Evolutionary conservation across 2,329 filamentous ascomycete species (phyloP).

Genomic region (Cladosporium colombiae): DNA sequence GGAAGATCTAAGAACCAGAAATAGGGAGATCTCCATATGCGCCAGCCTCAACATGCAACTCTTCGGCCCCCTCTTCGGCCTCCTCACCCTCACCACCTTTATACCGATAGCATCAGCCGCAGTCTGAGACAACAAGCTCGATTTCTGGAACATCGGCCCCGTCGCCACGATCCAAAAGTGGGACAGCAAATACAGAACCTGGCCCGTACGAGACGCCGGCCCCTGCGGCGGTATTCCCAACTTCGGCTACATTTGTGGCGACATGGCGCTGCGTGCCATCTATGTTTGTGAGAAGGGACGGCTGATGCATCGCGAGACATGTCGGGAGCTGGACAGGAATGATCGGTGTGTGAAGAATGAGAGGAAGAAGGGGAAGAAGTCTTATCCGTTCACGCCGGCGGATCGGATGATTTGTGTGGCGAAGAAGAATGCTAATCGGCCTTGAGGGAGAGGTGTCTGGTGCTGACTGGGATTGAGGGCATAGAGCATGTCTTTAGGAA

Average conservation of each 20-base stretch:
- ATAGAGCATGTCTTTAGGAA: not conserved
- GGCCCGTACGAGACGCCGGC: not conserved
- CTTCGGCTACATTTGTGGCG: not conserved
- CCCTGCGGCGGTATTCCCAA: not conserved
- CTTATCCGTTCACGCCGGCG: not conserved
- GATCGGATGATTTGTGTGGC: not conserved
- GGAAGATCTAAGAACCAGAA: too few relatives aligned
- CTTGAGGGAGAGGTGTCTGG: not conserved
- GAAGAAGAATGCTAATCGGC: not conserved
- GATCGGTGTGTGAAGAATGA: slow-evolving; percentile 7
- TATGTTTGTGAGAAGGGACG: not conserved
- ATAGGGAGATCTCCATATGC: too few relatives aligned
- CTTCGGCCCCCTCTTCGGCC: not conserved
- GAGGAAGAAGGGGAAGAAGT: slow-evolving; percentile 3
- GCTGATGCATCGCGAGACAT: not conserved
- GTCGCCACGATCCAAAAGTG: not conserved
- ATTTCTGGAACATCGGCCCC: slow-evolving; percentile 7
- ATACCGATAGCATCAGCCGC: not conserved
- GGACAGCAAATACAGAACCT: not conserved
- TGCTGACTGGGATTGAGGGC: too few relatives aligned
- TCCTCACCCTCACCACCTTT: not conserved
- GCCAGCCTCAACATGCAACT: not conserved
- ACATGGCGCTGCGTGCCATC: not conserved
- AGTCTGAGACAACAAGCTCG: not conserved
- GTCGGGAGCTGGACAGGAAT: not conserved